Conservation (phyloP, 139 green algal species). For the Coccomyxa sp. region DNA sequence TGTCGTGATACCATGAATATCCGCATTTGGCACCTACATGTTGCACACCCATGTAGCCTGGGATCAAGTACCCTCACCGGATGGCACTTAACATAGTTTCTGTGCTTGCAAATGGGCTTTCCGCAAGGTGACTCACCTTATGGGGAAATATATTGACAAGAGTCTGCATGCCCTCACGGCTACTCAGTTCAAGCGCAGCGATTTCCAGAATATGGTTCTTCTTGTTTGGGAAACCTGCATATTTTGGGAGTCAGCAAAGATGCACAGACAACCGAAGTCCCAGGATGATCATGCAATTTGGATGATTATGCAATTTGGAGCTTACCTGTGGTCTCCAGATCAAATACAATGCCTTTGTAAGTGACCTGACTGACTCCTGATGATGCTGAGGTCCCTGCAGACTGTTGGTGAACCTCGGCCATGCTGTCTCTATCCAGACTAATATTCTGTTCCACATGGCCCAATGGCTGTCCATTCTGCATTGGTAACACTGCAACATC, state of each 20-base stretch:
- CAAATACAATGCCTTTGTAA: conserved; percentile 40
- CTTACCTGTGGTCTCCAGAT: conserved; percentile 54
- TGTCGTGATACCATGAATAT: neutral
- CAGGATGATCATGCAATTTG: neutral
- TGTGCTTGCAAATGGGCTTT: too few relatives aligned
- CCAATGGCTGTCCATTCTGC: too few relatives aligned
- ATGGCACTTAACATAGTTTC: too few relatives aligned
- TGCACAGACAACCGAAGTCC: neutral
- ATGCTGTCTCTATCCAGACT: too few relatives aligned
- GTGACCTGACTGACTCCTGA: neutral
- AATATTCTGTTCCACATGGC: too few relatives aligned
- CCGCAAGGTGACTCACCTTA: neutral
- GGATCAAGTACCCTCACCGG: neutral
- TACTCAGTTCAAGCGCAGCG: conserved; percentile 17
- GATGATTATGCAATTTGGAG: neutral
- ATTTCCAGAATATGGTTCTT: conserved; percentile 41
- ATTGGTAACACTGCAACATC: too few relatives aligned
- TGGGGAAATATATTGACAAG: conserved; percentile 21
- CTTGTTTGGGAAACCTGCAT: neutral
- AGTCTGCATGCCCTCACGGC: neutral
- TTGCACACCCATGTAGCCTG: neutral
- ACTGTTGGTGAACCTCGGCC: too few relatives aligned
- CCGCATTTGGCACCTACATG: neutral
- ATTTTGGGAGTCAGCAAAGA: neutral
- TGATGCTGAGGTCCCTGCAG: neutral